Evolutionary conservation across 2,329 filamentous ascomycete genomes (phyloP).

Genomic region (Samsoniella hepiali): DNA sequence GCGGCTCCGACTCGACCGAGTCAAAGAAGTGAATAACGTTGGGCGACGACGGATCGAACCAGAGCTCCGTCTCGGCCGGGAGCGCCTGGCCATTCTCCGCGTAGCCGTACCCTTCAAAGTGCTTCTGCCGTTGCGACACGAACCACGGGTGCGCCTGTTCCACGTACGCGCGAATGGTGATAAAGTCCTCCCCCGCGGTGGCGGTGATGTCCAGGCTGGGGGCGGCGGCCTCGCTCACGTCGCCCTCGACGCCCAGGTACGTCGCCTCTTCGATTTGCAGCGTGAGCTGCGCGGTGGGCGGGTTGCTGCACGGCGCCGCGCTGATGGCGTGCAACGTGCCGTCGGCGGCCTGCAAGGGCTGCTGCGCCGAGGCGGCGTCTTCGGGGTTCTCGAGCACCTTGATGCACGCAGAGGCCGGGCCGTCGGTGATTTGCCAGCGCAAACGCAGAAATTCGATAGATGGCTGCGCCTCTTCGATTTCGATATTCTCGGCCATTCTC

Average conservation of each 20-base stretch:
- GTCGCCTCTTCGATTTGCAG: conserved; percentile 6
- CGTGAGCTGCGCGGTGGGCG: background rate
- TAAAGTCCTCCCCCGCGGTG: background rate
- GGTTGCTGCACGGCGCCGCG: conserved; percentile 3
- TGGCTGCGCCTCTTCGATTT: background rate
- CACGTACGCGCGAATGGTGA: conserved; percentile 10
- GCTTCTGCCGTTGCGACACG: background rate
- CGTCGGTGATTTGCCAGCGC: conserved; percentile 13
- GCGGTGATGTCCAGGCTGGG: background rate
- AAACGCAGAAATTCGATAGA: conserved; percentile 7
- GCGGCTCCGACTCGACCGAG: conserved; percentile 13
- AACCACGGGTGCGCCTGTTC: conserved; percentile 8
- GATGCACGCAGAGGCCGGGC: background rate
- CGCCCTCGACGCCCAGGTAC: conserved; percentile 3
- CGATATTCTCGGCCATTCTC: background rate
- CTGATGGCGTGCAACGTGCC: conserved; percentile 1
- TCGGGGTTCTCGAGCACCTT: conserved; percentile 5
- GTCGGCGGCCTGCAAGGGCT: background rate
- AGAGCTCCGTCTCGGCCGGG: conserved; percentile 11
- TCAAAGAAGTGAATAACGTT: conserved; percentile 9
- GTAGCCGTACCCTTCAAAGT: conserved; percentile 4
- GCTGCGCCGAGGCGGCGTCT: conserved; percentile 6
- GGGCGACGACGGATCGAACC: conserved; percentile 14
- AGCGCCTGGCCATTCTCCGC: background rate
- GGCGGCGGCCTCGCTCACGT: background rate